Base-by-base conservation (phyloP, 768 basidiomycete species). In the Chalciporus pseudorubinellus region DNA sequence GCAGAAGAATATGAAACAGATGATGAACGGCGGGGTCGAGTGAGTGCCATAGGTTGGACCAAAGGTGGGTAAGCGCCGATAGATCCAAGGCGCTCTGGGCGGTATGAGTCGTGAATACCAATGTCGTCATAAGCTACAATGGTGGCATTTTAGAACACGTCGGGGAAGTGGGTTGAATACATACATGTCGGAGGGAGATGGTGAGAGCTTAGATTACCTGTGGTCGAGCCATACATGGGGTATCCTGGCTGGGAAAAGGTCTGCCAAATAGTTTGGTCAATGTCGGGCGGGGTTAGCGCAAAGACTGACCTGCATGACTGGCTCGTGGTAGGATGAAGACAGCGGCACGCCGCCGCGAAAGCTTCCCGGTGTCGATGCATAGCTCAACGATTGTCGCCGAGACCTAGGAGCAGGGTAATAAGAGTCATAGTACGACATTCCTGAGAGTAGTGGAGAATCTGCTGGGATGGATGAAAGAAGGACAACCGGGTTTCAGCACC, bases 111-210 rank as follows among this genome's bases (percentile, higher is more conserved):
- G 24, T 67, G 63, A 34, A 74, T 50, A 18, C 73, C 75, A 39
- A 77, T 57, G 55, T 84, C 81, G 51, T 85, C 84, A 63, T 83
- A 84, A 19, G 78, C 78, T 82, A 48, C 31, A 52, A 46, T 29
- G 2, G 45, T 20, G 39, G 20, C 26, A 19, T 55, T 38, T 44
- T 31, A 50, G 49, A 45, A 46, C 21, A 41, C 16, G 24, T 39
- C 40, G 33, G 48, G 45, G 42, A 1, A 40, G 29, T 8, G 13
- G 19, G 4, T 14, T 41, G 45, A 58, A 31, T 19, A 51, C 72
- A 57, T 56, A 81, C 80, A 71, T 62, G 73, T 66, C 56, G 69
- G 66, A 44, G 73, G 70, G 22, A 78, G 56, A 28, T 72, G 73
- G 56, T 72, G 74, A 40, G 63, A 74, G 74, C 51, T 77, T 64